Percentiles rank a stretch among this genome's conserved stretches.
These are phyloP conservation scores for Coemansia sp. DNA, from an alignment of 192 early-diverging fungal species.

Conservation along the genomic window DNA sequence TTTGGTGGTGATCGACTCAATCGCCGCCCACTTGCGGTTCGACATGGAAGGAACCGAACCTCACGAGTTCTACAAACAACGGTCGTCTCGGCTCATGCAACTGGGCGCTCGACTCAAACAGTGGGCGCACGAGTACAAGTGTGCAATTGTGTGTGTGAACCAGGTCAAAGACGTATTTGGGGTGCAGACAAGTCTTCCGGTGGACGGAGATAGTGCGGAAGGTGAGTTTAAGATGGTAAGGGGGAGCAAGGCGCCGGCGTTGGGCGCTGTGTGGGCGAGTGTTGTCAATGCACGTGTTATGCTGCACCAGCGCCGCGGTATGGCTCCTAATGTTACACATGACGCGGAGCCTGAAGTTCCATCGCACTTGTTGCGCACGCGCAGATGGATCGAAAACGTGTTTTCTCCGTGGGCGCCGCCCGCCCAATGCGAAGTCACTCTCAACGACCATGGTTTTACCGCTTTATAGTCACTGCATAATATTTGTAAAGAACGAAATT, in stretches of 20 bases:
- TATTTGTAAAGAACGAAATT: neutral
- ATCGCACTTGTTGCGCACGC: constrained; percentile 21
- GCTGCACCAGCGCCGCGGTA: constrained; percentile 45
- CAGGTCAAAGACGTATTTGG: constrained; percentile 67
- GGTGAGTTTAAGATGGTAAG: constrained; percentile 10
- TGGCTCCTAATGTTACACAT: constrained; percentile 9
- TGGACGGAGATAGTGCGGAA: constrained; percentile 7
- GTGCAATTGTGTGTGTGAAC: constrained; percentile 77
- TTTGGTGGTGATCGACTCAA: constrained; percentile 85
- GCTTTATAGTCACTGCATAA: neutral
- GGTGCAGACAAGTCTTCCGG: too few species aligned
- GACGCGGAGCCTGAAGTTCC: neutral
- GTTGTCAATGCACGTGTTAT: constrained; percentile 67
- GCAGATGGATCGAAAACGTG: constrained; percentile 38
- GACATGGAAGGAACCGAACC: constrained; percentile 11
- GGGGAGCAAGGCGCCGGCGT: constrained; percentile 60
- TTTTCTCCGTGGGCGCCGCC: constrained; percentile 43
- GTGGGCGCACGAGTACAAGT: constrained; percentile 60
- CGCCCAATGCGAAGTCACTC: constrained; percentile 39
- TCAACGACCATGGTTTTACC: constrained; percentile 26
- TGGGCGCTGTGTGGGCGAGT: constrained; percentile 76
- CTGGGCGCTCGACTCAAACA: constrained; percentile 64
- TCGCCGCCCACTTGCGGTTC: constrained; percentile 67
- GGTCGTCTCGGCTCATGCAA: constrained; percentile 58
- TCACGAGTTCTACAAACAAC: constrained; percentile 32